phyloP scores from a whole-genome alignment of 2,329 filamentous ascomycete species.

The Epichloe glyceriae region DNA sequence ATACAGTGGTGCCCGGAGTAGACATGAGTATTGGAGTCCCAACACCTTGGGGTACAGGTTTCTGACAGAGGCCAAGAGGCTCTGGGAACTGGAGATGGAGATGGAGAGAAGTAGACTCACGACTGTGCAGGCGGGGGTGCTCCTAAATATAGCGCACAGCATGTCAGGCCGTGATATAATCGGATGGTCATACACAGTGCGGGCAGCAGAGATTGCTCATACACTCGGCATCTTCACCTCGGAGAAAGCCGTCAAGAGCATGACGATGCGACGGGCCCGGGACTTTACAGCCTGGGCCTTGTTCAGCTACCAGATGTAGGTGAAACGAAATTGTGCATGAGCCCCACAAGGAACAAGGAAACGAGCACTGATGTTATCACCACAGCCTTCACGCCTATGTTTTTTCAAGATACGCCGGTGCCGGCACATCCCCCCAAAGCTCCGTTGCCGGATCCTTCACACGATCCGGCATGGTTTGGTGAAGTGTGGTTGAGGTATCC shows the following conservation, averaged over 20 bases:
- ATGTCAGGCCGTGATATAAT: slow-evolving; percentile 24
- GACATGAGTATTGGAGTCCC: slow-evolving; percentile 22
- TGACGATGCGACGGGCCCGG: slow-evolving; percentile 9
- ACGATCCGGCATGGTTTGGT: slow-evolving; percentile 18
- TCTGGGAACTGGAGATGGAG: slow-evolving; percentile 22
- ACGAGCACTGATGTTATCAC: too few species aligned
- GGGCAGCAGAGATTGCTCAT: slow-evolving; percentile 19
- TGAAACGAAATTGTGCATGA: not conserved
- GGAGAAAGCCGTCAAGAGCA: not conserved
- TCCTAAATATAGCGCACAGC: slow-evolving; percentile 20
- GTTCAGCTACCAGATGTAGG: slow-evolving; percentile 22
- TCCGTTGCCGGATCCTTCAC: slow-evolving; percentile 16
- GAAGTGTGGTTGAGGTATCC: slow-evolving; percentile 26
- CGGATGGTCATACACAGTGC: slow-evolving; percentile 21
- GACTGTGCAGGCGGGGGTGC: slow-evolving; percentile 22
- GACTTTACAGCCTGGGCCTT: slow-evolving; percentile 23
- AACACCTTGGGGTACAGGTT: slow-evolving; percentile 22
- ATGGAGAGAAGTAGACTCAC: slow-evolving; percentile 12
- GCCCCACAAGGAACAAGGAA: too few species aligned
- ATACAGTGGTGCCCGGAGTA: too few species aligned
- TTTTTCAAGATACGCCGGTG: slow-evolving; percentile 16
- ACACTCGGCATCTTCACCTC: slow-evolving; percentile 19
- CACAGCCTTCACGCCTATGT: slow-evolving; percentile 13
- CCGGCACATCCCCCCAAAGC: slow-evolving; percentile 17
- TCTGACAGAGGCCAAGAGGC: slow-evolving; percentile 23